phyloP scores from a whole-genome alignment of 352 stramenopile genomes.

The Thraustotheca clavata region DNA sequence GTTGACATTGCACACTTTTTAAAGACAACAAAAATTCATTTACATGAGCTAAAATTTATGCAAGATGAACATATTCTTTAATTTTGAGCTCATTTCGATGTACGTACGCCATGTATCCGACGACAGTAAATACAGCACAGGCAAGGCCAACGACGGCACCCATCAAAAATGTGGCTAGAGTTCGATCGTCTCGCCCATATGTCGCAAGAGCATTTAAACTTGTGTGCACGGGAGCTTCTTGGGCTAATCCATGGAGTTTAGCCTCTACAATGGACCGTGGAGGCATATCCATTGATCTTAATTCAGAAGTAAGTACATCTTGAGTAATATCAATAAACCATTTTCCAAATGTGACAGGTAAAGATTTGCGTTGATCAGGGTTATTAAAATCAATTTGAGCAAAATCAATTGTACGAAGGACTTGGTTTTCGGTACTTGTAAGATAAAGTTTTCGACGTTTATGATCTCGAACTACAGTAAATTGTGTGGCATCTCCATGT shows the following conservation, averaged over 20 bases:
- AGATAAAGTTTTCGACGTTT: constrained; percentile 50
- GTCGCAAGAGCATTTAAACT: neutral
- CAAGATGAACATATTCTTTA: neutral
- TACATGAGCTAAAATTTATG: too few relatives aligned
- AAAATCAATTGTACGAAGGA: constrained; percentile 47
- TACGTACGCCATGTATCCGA: neutral
- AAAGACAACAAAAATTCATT: too few relatives aligned
- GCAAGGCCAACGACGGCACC: constrained; percentile 4
- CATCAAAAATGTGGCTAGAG: neutral
- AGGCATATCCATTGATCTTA: constrained; percentile 35
- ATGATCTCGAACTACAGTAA: constrained; percentile 60
- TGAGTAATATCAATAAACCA: constrained; percentile 59
- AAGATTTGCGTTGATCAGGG: constrained; percentile 30
- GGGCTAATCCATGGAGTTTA: neutral
- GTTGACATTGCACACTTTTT: too few relatives aligned
- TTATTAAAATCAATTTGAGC: constrained; percentile 45
- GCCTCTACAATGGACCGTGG: constrained; percentile 29
- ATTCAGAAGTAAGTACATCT: constrained; percentile 28
- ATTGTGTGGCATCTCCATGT: constrained; percentile 46
- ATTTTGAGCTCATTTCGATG: neutral
- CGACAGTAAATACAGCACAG: neutral
- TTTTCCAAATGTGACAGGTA: constrained; percentile 55
- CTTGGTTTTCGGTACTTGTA: constrained; percentile 56
- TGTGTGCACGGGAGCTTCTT: neutral
- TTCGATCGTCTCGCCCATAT: neutral